phyloP scores from a whole-genome alignment of 1,284 basidiomycete genomes.

The Xerocomus minutiporus region DNA sequence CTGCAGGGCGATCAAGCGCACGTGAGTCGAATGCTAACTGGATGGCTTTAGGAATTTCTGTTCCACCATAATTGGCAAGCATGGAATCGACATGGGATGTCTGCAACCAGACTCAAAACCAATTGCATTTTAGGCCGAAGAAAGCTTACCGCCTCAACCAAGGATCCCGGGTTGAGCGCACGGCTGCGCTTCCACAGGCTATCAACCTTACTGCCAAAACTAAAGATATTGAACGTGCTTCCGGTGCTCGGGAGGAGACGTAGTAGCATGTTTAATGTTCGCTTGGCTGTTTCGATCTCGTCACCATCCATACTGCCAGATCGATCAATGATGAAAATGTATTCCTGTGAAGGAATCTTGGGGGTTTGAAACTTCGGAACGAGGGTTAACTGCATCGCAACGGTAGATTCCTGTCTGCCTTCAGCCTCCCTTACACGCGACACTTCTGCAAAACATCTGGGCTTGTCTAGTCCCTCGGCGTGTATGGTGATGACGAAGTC shows the following conservation, averaged over 20 bases:
- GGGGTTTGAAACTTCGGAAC: constrained; percentile 46
- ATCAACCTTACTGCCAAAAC: constrained; percentile 38
- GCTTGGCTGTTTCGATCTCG: constrained; percentile 36
- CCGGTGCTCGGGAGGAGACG: constrained; percentile 30
- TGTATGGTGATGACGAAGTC: constrained; percentile 47
- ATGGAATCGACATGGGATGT: constrained; percentile 35
- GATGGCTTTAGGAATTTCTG: constrained; percentile 43
- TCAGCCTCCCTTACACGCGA: neutral
- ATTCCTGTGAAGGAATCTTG: constrained; percentile 37
- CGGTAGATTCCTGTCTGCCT: constrained; percentile 24
- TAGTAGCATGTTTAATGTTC: constrained; percentile 34
- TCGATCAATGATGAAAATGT: constrained; percentile 42
- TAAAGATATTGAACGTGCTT: constrained; percentile 46
- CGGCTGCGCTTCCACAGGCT: constrained; percentile 38
- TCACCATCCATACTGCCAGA: constrained; percentile 37
- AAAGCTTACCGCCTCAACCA: constrained; percentile 40
- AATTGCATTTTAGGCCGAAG: neutral
- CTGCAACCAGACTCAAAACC: constrained; percentile 22
- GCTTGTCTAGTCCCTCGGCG: constrained; percentile 43
- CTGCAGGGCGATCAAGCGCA: constrained; percentile 36
- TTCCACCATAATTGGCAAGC: constrained; percentile 43
- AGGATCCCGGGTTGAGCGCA: constrained; percentile 30
- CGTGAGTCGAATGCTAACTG: constrained; percentile 19
- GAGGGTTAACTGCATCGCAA: constrained; percentile 50
- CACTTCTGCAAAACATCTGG: constrained; percentile 53